Percentiles rank a stretch among this genome's conserved stretches.
Evolutionary conservation across 192 early-diverging fungal genomes (phyloP).

Genomic region (Geosiphon pyriformis): DNA sequence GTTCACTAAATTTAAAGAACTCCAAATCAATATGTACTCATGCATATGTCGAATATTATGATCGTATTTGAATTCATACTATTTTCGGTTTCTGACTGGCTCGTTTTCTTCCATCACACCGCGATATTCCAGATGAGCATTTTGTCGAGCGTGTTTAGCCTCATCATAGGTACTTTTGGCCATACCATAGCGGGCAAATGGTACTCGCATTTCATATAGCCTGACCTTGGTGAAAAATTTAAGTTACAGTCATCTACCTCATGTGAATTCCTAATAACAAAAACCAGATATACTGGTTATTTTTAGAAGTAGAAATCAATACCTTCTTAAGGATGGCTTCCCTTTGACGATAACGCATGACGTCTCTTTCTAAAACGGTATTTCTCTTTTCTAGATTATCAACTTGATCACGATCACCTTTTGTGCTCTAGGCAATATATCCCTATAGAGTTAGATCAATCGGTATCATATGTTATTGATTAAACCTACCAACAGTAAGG

Average conservation of each 20-base stretch:
- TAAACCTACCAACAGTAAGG: conserved; percentile 31
- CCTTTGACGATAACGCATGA: conserved; percentile 66
- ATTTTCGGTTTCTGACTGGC: conserved; percentile 34
- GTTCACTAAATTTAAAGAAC: conserved; percentile 23
- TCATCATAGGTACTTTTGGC: conserved; percentile 52
- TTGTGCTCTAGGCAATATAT: conserved; percentile 33
- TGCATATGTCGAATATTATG: no score
- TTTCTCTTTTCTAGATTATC: conserved; percentile 65
- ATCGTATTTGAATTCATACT: conserved; percentile 19
- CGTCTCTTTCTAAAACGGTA: conserved; percentile 69
- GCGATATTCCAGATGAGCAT: conserved; percentile 36
- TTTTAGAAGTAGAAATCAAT: no score
- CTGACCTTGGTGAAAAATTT: conserved; percentile 40
- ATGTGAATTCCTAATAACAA: no score
- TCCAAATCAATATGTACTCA: no score
- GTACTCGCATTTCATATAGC: conserved; percentile 55
- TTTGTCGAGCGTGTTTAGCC: conserved; percentile 38
- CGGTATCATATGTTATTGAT: no score
- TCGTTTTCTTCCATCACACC: conserved; percentile 33
- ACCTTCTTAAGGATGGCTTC: conserved; percentile 52
- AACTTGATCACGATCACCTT: conserved; percentile 48
- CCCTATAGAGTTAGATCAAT: background rate
- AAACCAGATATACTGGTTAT: no score
- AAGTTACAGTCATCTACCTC: no score
- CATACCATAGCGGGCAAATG: conserved; percentile 55